These are phyloP conservation scores for Cladosporium velox DNA, from an alignment of 2,329 filamentous ascomycete species.

Conservation along the genomic window DNA sequence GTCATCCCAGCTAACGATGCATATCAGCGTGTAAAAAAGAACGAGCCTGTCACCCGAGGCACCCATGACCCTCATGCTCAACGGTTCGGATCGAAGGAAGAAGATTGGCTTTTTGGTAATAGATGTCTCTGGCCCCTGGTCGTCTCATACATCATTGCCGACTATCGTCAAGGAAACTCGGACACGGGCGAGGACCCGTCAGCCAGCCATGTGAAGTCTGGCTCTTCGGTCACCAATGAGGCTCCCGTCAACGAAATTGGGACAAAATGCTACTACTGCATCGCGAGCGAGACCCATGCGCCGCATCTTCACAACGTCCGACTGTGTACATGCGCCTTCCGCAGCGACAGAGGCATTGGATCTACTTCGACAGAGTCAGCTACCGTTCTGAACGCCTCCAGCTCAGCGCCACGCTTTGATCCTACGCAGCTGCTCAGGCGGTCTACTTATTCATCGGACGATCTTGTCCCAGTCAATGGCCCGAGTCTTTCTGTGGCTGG, in stretches of 20 bases:
- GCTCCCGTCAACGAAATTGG: neutral
- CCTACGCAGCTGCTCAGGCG: neutral
- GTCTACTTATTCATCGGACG: neutral
- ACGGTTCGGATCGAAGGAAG: neutral
- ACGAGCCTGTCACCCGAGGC: neutral
- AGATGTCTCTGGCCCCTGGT: neutral
- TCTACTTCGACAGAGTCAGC: neutral
- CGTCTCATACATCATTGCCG: neutral
- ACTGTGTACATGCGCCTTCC: neutral
- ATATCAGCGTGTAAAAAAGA: neutral
- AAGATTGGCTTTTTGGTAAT: neutral
- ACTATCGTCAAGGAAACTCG: neutral
- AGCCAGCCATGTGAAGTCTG: neutral
- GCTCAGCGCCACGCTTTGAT: neutral
- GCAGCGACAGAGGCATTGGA: neutral
- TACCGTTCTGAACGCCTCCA: neutral
- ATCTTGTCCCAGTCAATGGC: neutral
- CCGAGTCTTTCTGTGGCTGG: neutral
- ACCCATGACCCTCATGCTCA: neutral
- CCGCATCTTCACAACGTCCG: neutral
- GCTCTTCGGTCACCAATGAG: neutral
- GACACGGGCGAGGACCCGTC: neutral
- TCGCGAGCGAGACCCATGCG: neutral
- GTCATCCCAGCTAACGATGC: neutral
- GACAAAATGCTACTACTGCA: neutral